A percentile compares a stretch with the other conserved stretches of the same genome.
Evolutionary conservation across 2,329 filamentous ascomycete genomes (phyloP).

Genomic region (Pseudogymnoascus sp.): DNA sequence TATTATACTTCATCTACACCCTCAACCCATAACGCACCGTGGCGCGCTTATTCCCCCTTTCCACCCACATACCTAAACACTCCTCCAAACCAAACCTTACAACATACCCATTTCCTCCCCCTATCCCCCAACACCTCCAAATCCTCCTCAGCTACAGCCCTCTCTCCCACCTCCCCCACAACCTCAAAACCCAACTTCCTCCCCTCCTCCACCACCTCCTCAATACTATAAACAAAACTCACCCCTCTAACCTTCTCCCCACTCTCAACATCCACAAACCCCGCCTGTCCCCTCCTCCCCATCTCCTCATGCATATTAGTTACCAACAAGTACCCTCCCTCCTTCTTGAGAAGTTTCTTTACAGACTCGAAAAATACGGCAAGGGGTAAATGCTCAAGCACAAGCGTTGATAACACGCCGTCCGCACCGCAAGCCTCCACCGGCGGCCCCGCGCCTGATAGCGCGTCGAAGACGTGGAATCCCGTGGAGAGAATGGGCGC

Average conservation of each 20-base stretch:
- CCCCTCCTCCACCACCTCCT: conserved; percentile 46
- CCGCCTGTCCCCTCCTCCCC: conserved; percentile 52
- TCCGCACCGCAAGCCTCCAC: conserved; percentile 22
- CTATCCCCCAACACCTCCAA: conserved; percentile 44
- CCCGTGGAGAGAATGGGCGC: not conserved
- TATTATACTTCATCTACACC: not conserved
- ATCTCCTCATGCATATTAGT: conserved; percentile 65
- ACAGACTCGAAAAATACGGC: conserved; percentile 42
- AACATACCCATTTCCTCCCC: conserved; percentile 57
- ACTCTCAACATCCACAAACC: conserved; percentile 48
- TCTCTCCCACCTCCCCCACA: conserved; percentile 36
- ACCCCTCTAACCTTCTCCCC: conserved; percentile 51
- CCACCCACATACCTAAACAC: conserved; percentile 32
- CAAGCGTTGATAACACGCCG: conserved; percentile 52
- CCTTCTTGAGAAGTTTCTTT: conserved; percentile 35
- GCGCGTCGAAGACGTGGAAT: conserved; percentile 23
- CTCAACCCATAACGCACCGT: not conserved
- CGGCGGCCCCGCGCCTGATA: conserved; percentile 22
- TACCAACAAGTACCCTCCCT: conserved; percentile 46
- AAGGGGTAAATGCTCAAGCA: conserved; percentile 56
- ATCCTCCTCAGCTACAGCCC: conserved; percentile 39
- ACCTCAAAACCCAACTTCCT: conserved; percentile 38
- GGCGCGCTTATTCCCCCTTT: not conserved
- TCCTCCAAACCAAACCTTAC: conserved; percentile 46
- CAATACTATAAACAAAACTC: conserved; percentile 49